phyloP scores from a whole-genome alignment of 176 grass and related monocot species.

The Pontederia crassipes region DNA sequence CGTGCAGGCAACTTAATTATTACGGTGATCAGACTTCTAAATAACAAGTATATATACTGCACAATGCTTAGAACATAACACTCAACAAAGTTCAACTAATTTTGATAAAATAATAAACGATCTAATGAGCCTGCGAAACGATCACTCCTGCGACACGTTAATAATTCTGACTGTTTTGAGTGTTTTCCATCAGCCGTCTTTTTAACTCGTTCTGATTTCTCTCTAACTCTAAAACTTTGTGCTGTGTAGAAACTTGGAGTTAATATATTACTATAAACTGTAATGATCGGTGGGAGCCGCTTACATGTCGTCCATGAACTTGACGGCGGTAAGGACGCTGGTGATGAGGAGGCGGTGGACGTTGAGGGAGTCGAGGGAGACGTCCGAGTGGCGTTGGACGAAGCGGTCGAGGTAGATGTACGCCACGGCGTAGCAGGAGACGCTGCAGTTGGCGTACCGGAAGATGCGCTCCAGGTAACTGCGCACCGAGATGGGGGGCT shows the following conservation, averaged over 20 bases:
- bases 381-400: constrained; percentile 19
- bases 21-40: no score
- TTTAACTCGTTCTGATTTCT: no score
- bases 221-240: no score
- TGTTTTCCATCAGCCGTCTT: no score
- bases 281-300: constrained; percentile 10
- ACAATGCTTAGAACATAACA: no score
- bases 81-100: no score
- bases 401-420: constrained; percentile 67
- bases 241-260: neutral
- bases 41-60: no score
- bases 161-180: no score
- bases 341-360: constrained; percentile 62
- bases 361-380: constrained; percentile 39
- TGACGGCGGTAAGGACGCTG: constrained; percentile 48
- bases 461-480: constrained; percentile 52
- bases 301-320: constrained; percentile 61
- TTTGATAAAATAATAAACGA: no score
- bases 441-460: constrained; percentile 42
- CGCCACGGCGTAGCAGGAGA: constrained; percentile 42
- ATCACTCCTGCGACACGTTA: no score
- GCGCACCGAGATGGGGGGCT: constrained; percentile 36
- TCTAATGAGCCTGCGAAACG: no score
- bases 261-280: neutral
- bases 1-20: no score